Base-by-base conservation (phyloP, 768 basidiomycete species). In the Holtermannia corniformis region DNA sequence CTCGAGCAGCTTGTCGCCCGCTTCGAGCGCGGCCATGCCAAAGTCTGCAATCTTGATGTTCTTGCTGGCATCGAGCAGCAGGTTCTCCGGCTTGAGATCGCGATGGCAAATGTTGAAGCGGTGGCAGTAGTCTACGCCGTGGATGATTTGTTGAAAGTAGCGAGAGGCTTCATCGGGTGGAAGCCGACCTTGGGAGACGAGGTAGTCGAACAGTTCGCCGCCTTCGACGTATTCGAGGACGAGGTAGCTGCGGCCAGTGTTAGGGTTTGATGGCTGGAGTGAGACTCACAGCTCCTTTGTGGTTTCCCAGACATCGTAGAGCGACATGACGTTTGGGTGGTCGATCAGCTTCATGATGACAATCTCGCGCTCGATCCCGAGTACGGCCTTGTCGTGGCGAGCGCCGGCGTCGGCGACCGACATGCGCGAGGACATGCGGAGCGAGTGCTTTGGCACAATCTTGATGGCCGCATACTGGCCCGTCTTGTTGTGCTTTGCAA, bases 271-370 rank as follows among this genome's bases (percentile, higher is more conserved):
- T 11, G 50, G 20, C 19, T 4, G 37, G 25, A 47, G 45, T 19
- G 22, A 42, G 2, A 64, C 74, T 58, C 40, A 77, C 74, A 96
- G 82, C 60, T 93, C 87, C 64, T 80, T 83, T 41, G 86, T 82
- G 67, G 87, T 86, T 74, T 96, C 90, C 73, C 86, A 95, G 50
- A 96, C 92, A 67, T 97, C 92, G 73, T 88, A 91, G 40, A 97
- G 84, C 56, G 85, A 82, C 77, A 96, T 81, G 63, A 97, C 89
- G 73, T 95, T 95, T 1, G 90, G 92, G 68, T 97, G 92, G 65
- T 92, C 87, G 83, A 97, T 91, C 62, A 96, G 84, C 72, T 96
- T 97, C 92, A 97, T 93, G 83, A 96, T 91, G 51, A 87, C 88
- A 56, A 97, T 93, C 72, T 97, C 92, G 58, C 88, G 77, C 70